Percentiles rank a stretch among this genome's conserved stretches.
phyloP scores from a whole-genome alignment of 805 yeast species.

The Candida qinlingensis region DNA sequence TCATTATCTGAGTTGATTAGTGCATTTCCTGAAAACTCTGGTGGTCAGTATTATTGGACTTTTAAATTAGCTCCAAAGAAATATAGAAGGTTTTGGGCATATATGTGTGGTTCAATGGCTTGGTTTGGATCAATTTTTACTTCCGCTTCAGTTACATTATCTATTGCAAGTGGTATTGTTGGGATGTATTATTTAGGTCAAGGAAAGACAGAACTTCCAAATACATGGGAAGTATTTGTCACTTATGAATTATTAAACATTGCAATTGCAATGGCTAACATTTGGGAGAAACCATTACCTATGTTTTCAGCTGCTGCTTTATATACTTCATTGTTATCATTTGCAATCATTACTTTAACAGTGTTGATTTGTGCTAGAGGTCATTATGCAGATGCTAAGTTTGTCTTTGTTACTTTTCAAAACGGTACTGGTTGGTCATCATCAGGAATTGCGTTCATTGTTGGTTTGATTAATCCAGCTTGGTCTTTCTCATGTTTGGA shows the following conservation, averaged over 20 bases:
- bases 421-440: slow-evolving; percentile 59
- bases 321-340: slow-evolving; percentile 48
- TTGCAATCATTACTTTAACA: slow-evolving; percentile 46
- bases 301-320: slow-evolving; percentile 42
- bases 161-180: slow-evolving; percentile 45
- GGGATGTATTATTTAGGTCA: slow-evolving; percentile 41
- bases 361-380: slow-evolving; percentile 49
- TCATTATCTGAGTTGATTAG: slow-evolving; percentile 49
- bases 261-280: slow-evolving; percentile 40
- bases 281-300: slow-evolving; percentile 50
- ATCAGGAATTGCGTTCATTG: slow-evolving; percentile 55
- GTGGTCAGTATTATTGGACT: slow-evolving; percentile 59
- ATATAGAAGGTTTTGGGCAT: slow-evolving; percentile 36
- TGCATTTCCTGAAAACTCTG: slow-evolving; percentile 48
- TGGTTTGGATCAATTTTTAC: slow-evolving; percentile 61
- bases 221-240: slow-evolving; percentile 53
- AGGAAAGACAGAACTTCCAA: slow-evolving; percentile 28
- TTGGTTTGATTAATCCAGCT: slow-evolving; percentile 66
- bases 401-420: slow-evolving; percentile 48
- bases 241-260: slow-evolving; percentile 41
- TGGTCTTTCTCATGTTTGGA: slow-evolving; percentile 69
- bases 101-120: slow-evolving; percentile 55
- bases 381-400: slow-evolving; percentile 42
- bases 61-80: slow-evolving; percentile 44
- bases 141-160: slow-evolving; percentile 51